Evolutionary conservation across 75 land plant genomes (phyloP).

Genomic region (Selaginella tamariscina): DNA sequence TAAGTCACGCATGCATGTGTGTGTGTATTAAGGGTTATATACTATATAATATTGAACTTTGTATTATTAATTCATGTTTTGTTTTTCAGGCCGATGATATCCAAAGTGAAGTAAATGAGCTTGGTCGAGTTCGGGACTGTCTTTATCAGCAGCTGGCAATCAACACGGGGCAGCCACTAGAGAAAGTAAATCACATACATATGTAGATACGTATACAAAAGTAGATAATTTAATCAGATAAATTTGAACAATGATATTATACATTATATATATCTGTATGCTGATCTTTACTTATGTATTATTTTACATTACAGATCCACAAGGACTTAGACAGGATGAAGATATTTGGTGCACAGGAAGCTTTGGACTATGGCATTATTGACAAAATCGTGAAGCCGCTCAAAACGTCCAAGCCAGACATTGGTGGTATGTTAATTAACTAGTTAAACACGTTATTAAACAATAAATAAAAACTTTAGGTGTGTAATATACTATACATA

Average conservation of each 20-base stretch:
- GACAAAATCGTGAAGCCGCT: constrained; percentile 61
- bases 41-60: not conserved
- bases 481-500: no score
- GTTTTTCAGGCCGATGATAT: constrained; percentile 80
- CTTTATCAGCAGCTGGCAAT: constrained; percentile 47
- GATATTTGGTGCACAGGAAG: constrained; percentile 62
- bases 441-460: no score
- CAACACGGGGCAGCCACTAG: constrained; percentile 88
- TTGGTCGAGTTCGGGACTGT: constrained; percentile 60
- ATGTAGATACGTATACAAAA: not conserved
- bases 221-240: not conserved
- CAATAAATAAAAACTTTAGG: no score
- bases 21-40: not conserved
- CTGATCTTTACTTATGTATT: not conserved
- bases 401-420: no score
- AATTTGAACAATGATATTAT: not conserved
- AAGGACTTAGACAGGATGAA: constrained; percentile 61
- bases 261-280: not conserved
- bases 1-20: not conserved
- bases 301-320: constrained; percentile 40
- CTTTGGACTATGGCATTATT: constrained; percentile 84
- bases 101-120: constrained; percentile 75
- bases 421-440: no score
- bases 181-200: constrained; percentile 41
- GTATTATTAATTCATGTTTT: not conserved